phyloP scores from a whole-genome alignment of 176 grass and related monocot species.

The Thinopyrum elongatum region DNA sequence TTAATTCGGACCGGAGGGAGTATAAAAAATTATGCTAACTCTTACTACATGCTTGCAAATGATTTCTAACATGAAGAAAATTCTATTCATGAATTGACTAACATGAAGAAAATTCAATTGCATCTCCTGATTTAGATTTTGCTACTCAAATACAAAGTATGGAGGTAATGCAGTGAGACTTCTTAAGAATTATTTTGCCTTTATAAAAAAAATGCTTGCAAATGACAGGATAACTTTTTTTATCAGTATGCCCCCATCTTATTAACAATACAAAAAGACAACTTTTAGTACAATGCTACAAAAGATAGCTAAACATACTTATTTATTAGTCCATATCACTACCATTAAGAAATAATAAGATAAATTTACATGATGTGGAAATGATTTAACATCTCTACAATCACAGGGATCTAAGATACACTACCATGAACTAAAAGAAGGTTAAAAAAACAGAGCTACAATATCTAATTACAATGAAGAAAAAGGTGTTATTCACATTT shows the following conservation, averaged over 20 bases:
- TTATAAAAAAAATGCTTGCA: background rate
- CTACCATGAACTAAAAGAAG: slow-evolving; percentile 37
- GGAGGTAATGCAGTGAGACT: background rate
- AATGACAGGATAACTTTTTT: background rate
- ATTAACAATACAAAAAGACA: slow-evolving; percentile 34
- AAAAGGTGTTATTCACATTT: slow-evolving; percentile 82
- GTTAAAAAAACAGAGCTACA: slow-evolving; percentile 45
- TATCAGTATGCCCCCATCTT: background rate
- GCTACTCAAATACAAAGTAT: background rate
- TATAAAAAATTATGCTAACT: too few relatives aligned
- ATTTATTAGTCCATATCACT: slow-evolving; percentile 57
- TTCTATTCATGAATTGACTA: background rate
- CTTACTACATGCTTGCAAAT: too few relatives aligned
- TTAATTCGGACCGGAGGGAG: too few relatives aligned
- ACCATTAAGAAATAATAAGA: slow-evolving; percentile 72
- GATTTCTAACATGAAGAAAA: too few relatives aligned
- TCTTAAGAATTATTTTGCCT: background rate
- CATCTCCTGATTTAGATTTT: background rate
- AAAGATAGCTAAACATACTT: slow-evolving; percentile 37
- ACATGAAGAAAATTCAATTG: background rate
- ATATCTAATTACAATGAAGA: slow-evolving; percentile 85
- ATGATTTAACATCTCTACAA: slow-evolving; percentile 46
- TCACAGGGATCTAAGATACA: slow-evolving; percentile 42
- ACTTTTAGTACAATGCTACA: background rate
- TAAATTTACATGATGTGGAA: slow-evolving; percentile 57